Evolutionary conservation across 1,284 basidiomycete genomes (phyloP).

Genomic region (Inonotus hispidus): DNA sequence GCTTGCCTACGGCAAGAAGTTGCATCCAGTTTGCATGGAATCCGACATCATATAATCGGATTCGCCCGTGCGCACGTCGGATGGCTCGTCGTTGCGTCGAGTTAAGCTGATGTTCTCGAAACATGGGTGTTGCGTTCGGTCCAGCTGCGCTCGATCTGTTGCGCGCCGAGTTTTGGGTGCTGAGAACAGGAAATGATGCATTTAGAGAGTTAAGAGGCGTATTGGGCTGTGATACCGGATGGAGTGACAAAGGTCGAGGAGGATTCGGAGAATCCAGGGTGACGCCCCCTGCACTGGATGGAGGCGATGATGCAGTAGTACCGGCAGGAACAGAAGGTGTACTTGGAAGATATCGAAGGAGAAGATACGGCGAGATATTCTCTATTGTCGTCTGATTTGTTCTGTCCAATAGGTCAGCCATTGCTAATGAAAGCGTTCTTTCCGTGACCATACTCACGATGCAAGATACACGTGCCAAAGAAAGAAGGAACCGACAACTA

Average conservation of each 20-base stretch:
- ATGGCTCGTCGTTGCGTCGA: conserved; percentile 64
- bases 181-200: neutral
- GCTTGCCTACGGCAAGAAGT: conserved; percentile 49
- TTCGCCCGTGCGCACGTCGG: conserved; percentile 55
- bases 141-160: neutral
- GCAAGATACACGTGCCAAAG: conserved; percentile 78
- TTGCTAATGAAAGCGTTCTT: neutral
- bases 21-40: conserved; percentile 68
- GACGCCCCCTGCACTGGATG: conserved; percentile 36
- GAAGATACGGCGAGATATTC: conserved; percentile 69
- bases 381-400: conserved; percentile 87
- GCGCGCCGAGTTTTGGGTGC: neutral
- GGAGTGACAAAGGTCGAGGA: conserved; percentile 44
- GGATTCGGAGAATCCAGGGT: conserved; percentile 8
- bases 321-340: conserved; percentile 2
- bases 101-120: conserved; percentile 69
- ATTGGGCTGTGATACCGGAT: conserved; percentile 34
- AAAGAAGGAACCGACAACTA: conserved; percentile 74
- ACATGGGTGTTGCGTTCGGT: neutral
- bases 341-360: conserved; percentile 53
- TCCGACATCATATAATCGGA: conserved; percentile 75
- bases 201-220: neutral
- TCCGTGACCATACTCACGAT: conserved; percentile 45
- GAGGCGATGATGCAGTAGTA: conserved; percentile 31
- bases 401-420: conserved; percentile 33